Percentiles rank a stretch among this genome's conserved stretches.
Conservation (phyloP, 805 yeast species). For the Candida palmyrensis region DNA sequence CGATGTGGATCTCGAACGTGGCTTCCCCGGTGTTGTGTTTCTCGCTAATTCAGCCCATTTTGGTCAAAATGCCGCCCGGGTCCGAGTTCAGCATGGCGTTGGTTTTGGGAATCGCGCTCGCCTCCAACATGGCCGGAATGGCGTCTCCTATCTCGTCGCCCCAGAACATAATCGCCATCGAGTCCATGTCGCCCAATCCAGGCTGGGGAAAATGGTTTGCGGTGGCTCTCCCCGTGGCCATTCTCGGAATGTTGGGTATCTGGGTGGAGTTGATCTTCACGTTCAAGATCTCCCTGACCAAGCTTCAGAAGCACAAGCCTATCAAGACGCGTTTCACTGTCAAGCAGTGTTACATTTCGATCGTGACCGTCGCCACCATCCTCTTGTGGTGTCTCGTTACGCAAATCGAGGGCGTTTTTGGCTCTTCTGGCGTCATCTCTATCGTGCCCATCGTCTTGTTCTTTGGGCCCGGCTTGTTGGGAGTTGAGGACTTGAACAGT, state of each 20-base stretch:
- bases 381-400: conserved; percentile 46
- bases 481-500: conserved; percentile 44
- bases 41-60: conserved; percentile 45
- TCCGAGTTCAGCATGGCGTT: conserved; percentile 37
- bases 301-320: conserved; percentile 43
- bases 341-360: conserved; percentile 39
- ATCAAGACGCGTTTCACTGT: conserved; percentile 41
- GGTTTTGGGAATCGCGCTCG: conserved; percentile 45
- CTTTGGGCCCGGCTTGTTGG: conserved; percentile 46
- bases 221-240: conserved; percentile 76
- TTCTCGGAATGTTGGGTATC: conserved; percentile 55
- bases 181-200: conserved; percentile 78
- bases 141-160: conserved; percentile 53
- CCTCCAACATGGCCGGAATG: conserved; percentile 52
- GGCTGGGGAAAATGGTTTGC: conserved; percentile 94
- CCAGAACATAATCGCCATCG: conserved; percentile 64
- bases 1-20: conserved; percentile 91
- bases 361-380: conserved; percentile 40
- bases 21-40: conserved; percentile 54
- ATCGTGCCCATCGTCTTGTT: conserved; percentile 44
- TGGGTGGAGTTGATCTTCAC: conserved; percentile 71
- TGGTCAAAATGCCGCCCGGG: conserved; percentile 39
- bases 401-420: conserved; percentile 37
- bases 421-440: conserved; percentile 45
- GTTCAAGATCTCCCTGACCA: conserved; percentile 47